Base-by-base conservation (phyloP, 305 asterid genomes). In the Solanum hybrid region DNA sequence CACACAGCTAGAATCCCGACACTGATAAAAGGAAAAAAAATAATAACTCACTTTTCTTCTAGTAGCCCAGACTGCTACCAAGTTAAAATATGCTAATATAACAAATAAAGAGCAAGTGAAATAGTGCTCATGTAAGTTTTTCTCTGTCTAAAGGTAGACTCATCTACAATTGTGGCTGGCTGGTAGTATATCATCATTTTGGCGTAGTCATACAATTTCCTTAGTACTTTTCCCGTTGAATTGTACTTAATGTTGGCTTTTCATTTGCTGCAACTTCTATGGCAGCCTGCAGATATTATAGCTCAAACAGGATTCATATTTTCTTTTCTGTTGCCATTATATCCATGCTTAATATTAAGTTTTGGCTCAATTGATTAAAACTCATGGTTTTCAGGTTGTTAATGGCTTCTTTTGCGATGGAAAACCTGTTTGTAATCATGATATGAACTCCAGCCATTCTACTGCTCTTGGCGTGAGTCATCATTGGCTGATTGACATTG, bases 391-490 rank as follows among this genome's bases (percentile, higher is more conserved):
- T 92, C 94, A 97, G 99, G 98, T 97, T 89, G 96, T 95, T 57
- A 97, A 97, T 91, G 98, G 98, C 90, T 97, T 97, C 93, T 96
- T 97, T 92, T 95, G 94, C 93, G 95, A 94, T 51, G 98, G 98
- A 71, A 94, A 96, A 91, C 96, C 94, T 89, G 95, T 97, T 86
- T 91, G 93, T 91, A 87, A 88, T 91, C 92, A 92, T 83, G 95
- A 95, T 90, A 90, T 91, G 13, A 80, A 92, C 64, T 91, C 93
- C 76, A 92, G 76, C 80, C 93, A 86, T 83, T 79, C 92, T 74
- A 96, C 99, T 82, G 95, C 97, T 90, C 97, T 97, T 91, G 99
- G 99, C 90, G 99, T 97, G 92, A 94, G 98, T 94, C 82, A 92
- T 77, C 83, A 57, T 76, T 73, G 87, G 18, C 89, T 29, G 86